Conservation (phyloP, 1,284 basidiomycete species). For the Waitea zeae region DNA sequence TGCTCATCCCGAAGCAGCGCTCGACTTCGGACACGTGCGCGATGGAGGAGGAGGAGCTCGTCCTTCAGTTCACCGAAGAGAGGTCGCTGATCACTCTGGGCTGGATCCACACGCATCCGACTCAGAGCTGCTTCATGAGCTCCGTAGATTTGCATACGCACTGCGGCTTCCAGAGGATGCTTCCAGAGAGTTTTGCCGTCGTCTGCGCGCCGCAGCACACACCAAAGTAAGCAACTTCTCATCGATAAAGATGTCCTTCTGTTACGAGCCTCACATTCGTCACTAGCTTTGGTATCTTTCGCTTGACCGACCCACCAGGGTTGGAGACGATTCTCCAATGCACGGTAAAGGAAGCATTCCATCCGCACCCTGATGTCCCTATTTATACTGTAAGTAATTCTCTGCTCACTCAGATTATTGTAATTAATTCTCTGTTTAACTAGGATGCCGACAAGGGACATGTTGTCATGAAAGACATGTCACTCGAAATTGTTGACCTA, state of each 20-base stretch:
- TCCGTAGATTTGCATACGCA: conserved; percentile 84
- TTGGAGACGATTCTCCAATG: conserved; percentile 55
- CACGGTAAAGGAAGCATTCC: conserved; percentile 56
- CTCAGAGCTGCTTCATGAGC: conserved; percentile 82
- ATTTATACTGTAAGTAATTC: conserved; percentile 68
- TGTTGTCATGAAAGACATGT: conserved; percentile 55
- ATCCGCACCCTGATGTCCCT: conserved; percentile 65
- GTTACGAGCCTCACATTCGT: not conserved
- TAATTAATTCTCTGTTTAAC: not conserved
- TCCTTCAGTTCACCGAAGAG: conserved; percentile 69
- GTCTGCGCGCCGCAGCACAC: conserved; percentile 71
- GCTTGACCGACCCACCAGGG: conserved; percentile 73
- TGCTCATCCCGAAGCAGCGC: conserved; percentile 71
- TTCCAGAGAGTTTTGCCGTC: conserved; percentile 82
- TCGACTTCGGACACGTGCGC: conserved; percentile 78
- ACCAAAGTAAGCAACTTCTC: conserved; percentile 43
- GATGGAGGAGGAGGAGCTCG: conserved; percentile 76
- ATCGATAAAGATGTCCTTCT: not conserved
- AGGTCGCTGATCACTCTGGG: conserved; percentile 69
- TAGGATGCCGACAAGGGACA: conserved; percentile 68
- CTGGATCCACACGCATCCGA: conserved; percentile 90
- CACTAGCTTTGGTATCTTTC: conserved; percentile 68
- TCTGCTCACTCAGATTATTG: conserved; percentile 1
- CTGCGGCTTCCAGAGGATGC: conserved; percentile 70
- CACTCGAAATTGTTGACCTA: conserved; percentile 62